phyloP scores from a whole-genome alignment of 2,329 filamentous ascomycete genomes.

The Penicillium hordei region DNA sequence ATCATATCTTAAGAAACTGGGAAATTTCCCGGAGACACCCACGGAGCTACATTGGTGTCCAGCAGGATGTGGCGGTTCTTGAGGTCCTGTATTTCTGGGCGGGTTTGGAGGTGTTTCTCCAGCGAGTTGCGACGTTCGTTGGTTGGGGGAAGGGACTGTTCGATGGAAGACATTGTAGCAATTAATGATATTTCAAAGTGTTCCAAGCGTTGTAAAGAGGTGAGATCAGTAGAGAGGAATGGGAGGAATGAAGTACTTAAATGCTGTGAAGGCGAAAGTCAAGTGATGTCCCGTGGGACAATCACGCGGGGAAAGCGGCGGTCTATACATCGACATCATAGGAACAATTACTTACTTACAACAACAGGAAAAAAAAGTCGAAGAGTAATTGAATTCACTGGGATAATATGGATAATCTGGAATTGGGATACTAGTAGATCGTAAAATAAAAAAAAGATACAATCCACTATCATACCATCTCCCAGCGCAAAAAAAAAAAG shows the following conservation, averaged over 20 bases:
- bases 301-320: conserved; percentile 23
- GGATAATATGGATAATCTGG: background rate
- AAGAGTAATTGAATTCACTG: background rate
- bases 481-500: background rate
- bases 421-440: background rate
- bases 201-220: background rate
- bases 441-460: background rate
- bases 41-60: conserved; percentile 67
- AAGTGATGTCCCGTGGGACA: conserved; percentile 19
- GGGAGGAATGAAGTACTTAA: background rate
- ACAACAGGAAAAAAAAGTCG: too few relatives aligned
- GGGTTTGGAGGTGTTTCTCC: conserved; percentile 69
- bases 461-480: background rate
- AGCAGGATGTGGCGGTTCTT: conserved; percentile 68
- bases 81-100: conserved; percentile 65
- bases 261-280: conserved; percentile 10
- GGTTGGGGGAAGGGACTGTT: conserved; percentile 59
- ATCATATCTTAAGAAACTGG: background rate
- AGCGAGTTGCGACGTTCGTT: conserved; percentile 64
- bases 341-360: background rate
- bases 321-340: conserved; percentile 5
- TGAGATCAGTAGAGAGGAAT: background rate
- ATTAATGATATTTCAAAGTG: conserved; percentile 8
- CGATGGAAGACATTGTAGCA: conserved; percentile 40
- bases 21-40: conserved; percentile 28